Evolutionary conservation across 805 yeast species (phyloP).

Genomic region (Yarrowia sp.): DNA sequence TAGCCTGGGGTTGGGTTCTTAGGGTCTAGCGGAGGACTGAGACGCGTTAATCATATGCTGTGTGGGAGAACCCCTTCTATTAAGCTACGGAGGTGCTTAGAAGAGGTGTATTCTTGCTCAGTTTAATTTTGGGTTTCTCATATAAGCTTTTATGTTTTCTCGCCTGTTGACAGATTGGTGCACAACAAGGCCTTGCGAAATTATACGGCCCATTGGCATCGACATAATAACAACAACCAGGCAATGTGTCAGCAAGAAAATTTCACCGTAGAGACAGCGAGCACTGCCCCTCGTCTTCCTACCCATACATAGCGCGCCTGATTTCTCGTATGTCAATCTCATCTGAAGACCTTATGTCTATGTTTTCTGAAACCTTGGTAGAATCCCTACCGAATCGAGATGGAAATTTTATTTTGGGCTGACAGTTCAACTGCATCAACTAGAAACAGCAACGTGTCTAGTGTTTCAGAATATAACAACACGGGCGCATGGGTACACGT

Average conservation of each 20-base stretch:
- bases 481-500: neutral
- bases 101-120: conserved; percentile 10
- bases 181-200: neutral
- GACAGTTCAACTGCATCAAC: conserved; percentile 1
- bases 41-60: conserved; percentile 18
- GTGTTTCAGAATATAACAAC: conserved; percentile 14
- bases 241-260: too few relatives aligned
- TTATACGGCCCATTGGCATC: neutral
- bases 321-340: conserved; percentile 13
- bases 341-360: conserved; percentile 8
- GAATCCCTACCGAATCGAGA: conserved; percentile 24
- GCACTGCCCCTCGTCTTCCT: too few relatives aligned
- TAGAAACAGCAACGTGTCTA: conserved; percentile 19
- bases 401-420: neutral
- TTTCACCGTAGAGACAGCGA: neutral
- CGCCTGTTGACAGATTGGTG: conserved; percentile 5
- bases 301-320: too few relatives aligned
- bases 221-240: neutral
- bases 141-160: neutral
- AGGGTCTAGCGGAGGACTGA: neutral
- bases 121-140: neutral
- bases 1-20: neutral
- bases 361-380: neutral
- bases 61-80: neutral
- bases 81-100: conserved; percentile 5